A percentile compares a stretch with the other conserved stretches of the same genome.
These are phyloP conservation scores for Saturnispora dispora DNA, from an alignment of 805 yeast genomes.

Conservation along the genomic window DNA sequence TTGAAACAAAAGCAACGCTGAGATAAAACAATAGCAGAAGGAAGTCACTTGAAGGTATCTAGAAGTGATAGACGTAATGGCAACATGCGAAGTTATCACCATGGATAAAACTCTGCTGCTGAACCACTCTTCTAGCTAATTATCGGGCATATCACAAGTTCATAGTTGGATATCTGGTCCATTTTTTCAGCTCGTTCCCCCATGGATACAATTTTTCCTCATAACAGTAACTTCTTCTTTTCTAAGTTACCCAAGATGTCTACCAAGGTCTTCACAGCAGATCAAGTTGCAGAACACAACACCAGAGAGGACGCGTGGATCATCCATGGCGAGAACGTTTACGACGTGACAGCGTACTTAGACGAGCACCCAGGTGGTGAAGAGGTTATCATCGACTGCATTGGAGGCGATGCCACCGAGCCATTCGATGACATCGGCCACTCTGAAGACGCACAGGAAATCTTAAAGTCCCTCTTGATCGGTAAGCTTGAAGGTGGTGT, in stretches of 20 bases:
- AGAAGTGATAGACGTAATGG: too few species aligned
- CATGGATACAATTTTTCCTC: not conserved
- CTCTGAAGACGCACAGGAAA: conserved; percentile 88
- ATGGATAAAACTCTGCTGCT: too few species aligned
- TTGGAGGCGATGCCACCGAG: conserved; percentile 68
- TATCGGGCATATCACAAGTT: too few species aligned
- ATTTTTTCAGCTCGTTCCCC: not conserved
- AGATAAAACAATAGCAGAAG: too few species aligned
- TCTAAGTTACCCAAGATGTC: conserved; percentile 28
- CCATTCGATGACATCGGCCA: conserved; percentile 88
- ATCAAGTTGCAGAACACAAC: conserved; percentile 65
- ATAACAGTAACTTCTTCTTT: not conserved
- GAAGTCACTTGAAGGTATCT: too few species aligned
- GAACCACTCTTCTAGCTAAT: too few species aligned
- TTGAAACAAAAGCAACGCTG: not conserved
- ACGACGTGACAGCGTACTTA: conserved; percentile 62
- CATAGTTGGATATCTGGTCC: not conserved
- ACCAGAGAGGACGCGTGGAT: conserved; percentile 78
- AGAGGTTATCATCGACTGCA: conserved; percentile 68
- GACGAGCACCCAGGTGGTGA: conserved; percentile 71
- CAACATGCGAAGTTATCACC: too few species aligned
- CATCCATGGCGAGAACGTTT: conserved; percentile 71
- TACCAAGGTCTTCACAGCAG: conserved; percentile 43
- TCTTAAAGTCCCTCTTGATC: conserved; percentile 55
- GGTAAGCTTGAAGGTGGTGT: conserved; percentile 70